A percentile compares a stretch with the other conserved stretches of the same genome.
Conservation (phyloP, 768 basidiomycete species). For the Lentinula lateritia region DNA sequence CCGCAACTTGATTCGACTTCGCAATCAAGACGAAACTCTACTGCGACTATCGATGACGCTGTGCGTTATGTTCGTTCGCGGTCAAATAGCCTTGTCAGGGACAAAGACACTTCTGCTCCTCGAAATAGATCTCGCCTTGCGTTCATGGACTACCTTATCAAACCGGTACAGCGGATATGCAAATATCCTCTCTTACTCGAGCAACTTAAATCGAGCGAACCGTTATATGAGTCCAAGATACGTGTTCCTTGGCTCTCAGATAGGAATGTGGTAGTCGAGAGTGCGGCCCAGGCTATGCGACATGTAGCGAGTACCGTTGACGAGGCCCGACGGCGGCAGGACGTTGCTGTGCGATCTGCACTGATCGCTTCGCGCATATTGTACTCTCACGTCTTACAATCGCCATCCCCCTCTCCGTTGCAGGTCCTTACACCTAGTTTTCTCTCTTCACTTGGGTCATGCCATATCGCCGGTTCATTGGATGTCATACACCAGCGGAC, state of each 20-base stretch:
- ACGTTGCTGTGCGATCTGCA: conserved; percentile 58
- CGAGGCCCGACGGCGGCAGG: conserved; percentile 67
- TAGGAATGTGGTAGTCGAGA: conserved; percentile 39
- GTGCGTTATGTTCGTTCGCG: conserved; percentile 32
- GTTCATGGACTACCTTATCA: conserved; percentile 89
- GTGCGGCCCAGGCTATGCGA: conserved; percentile 67
- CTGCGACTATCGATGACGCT: conserved; percentile 44
- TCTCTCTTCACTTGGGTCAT: conserved; percentile 70
- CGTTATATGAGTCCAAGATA: conserved; percentile 15
- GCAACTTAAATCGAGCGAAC: conserved; percentile 45
- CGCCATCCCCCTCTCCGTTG: conserved; percentile 20
- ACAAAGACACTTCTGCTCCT: conserved; percentile 24
- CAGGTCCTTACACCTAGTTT: conserved; percentile 48
- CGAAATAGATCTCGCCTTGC: conserved; percentile 36
- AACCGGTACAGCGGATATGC: conserved; percentile 95
- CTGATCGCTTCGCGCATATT: conserved; percentile 65
- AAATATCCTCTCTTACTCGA: conserved; percentile 89
- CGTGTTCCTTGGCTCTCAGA: conserved; percentile 19
- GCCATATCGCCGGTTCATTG: conserved; percentile 76
- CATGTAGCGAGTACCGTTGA: conserved; percentile 74
- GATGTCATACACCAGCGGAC: conserved; percentile 76
- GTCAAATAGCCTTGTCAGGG: conserved; percentile 20
- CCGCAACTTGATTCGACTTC: conserved; percentile 16
- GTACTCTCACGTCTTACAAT: conserved; percentile 25
- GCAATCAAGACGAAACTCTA: conserved; percentile 30